Conservation (phyloP, 129 eudicot genomes). For the Pseudognaphalium luteoalbum region DNA sequence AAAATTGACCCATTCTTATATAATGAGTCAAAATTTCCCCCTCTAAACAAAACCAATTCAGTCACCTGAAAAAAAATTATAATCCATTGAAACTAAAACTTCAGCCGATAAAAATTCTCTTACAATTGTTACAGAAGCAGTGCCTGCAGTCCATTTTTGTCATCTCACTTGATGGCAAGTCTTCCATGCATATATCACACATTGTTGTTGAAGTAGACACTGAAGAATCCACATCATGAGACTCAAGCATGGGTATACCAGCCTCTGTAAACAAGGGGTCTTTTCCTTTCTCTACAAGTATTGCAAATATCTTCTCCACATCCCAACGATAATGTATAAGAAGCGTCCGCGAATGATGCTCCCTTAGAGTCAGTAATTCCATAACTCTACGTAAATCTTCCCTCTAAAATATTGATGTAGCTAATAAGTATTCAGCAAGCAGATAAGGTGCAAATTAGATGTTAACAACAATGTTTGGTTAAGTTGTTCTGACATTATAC, state of each 20-base stretch:
- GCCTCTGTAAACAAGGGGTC: slow-evolving; percentile 69
- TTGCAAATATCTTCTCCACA: slow-evolving; percentile 68
- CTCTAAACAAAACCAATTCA: background rate
- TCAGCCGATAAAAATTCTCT: slow-evolving; percentile 31
- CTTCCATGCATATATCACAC: slow-evolving; percentile 91
- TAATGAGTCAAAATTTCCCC: background rate
- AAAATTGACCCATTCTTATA: too few species aligned
- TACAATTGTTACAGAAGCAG: slow-evolving; percentile 88
- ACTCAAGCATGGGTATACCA: slow-evolving; percentile 54
- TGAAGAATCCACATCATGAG: slow-evolving; percentile 37
- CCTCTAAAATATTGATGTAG: slow-evolving; percentile 45
- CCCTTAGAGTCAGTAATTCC: slow-evolving; percentile 81
- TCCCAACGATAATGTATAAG: slow-evolving; percentile 94
- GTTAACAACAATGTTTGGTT: background rate
- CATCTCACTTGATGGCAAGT: slow-evolving; percentile 52
- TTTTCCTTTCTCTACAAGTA: slow-evolving; percentile 85
- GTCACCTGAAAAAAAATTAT: background rate
- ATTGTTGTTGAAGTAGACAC: slow-evolving; percentile 50
- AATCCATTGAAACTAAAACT: background rate
- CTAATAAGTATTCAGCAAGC: slow-evolving; percentile 19
- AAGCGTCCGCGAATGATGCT: slow-evolving; percentile 87
- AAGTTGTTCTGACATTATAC: slow-evolving; percentile 34
- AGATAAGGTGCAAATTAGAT: slow-evolving; percentile 7
- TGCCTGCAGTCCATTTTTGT: slow-evolving; percentile 96
- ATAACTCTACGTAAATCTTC: slow-evolving; percentile 82